A percentile compares a stretch with the other conserved stretches of the same genome.
Evolutionary conservation across 495 filamentous ascomycete genomes (phyloP).

Genomic region (Aspergillus olivimuriae): DNA sequence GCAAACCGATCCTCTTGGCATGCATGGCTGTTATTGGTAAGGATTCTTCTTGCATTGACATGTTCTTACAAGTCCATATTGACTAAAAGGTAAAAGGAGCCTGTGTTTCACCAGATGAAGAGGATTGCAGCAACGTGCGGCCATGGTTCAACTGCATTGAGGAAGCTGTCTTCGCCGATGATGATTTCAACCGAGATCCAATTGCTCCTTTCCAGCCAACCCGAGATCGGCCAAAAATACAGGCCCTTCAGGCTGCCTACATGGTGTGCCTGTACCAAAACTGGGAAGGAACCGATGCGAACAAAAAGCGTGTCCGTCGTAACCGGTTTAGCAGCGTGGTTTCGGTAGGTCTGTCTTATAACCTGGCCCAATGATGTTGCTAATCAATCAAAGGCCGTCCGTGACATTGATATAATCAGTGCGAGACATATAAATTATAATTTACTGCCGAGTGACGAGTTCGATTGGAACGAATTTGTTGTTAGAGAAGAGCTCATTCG

Average conservation of each 20-base stretch:
- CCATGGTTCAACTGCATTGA: conserved; percentile 21
- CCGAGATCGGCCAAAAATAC: conserved; percentile 10
- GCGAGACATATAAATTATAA: conserved; percentile 14
- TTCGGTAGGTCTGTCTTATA: conserved; percentile 11
- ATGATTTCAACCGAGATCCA: conserved; percentile 20
- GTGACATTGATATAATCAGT: conserved; percentile 17
- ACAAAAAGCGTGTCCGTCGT: conserved; percentile 17
- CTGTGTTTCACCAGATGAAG: conserved; percentile 16
- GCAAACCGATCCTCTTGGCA: conserved; percentile 7
- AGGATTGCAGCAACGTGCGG: conserved; percentile 16
- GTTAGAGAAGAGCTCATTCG: conserved; percentile 19
- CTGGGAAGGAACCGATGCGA: conserved; percentile 20
- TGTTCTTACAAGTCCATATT: too few relatives aligned
- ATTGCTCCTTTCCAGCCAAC: not conserved
- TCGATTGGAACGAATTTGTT: conserved; percentile 20
- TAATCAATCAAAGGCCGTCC: conserved; percentile 8
- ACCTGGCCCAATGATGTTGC: not conserved
- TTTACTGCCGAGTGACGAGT: conserved; percentile 10
- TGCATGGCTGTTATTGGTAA: not conserved
- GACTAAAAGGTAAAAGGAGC: too few relatives aligned
- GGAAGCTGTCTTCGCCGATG: conserved; percentile 18
- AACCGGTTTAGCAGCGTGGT: conserved; percentile 17
- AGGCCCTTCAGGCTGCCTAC: conserved; percentile 20
- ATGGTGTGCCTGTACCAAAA: conserved; percentile 24
- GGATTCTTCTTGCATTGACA: too few relatives aligned